Evolutionary conservation across 148 eudicot species (phyloP).

Genomic region (Selenicereus undatus): DNA sequence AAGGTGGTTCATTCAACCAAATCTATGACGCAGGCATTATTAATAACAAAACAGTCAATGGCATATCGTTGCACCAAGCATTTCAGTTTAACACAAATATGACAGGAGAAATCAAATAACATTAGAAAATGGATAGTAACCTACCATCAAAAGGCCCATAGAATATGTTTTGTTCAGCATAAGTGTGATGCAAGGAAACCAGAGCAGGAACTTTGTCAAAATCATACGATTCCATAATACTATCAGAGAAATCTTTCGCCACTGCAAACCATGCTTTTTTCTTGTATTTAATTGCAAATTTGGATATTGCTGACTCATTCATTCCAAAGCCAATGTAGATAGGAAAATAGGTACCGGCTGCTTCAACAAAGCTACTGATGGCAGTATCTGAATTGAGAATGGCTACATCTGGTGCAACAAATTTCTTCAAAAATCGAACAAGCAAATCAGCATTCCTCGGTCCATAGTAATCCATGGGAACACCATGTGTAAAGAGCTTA

Average conservation of each 20-base stretch:
- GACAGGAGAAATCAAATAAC: neutral
- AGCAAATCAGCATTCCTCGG: conserved; percentile 73
- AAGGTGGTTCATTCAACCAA: neutral
- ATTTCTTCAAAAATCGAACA: conserved; percentile 69
- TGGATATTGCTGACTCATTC: conserved; percentile 61
- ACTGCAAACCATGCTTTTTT: conserved; percentile 93
- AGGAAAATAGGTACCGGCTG: conserved; percentile 75
- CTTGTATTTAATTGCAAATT: conserved; percentile 76
- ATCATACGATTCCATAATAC: conserved; percentile 66
- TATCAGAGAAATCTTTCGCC: conserved; percentile 83
- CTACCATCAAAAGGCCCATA: conserved; percentile 98
- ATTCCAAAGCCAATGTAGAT: conserved; percentile 84
- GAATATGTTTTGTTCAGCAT: conserved; percentile 61
- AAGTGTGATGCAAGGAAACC: conserved; percentile 67
- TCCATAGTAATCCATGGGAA: conserved; percentile 78
- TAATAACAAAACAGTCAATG: neutral
- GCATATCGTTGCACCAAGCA: neutral
- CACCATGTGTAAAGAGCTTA: conserved; percentile 83
- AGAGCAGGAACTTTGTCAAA: conserved; percentile 93
- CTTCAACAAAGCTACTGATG: conserved; percentile 60
- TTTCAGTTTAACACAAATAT: neutral
- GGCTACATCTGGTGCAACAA: conserved; percentile 87
- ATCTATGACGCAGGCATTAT: neutral
- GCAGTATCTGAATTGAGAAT: conserved; percentile 66
- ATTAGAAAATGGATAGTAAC: conserved; percentile 14